phyloP scores from a whole-genome alignment of 2,329 filamentous ascomycete genomes.

The Clonostachys chloroleuca region DNA sequence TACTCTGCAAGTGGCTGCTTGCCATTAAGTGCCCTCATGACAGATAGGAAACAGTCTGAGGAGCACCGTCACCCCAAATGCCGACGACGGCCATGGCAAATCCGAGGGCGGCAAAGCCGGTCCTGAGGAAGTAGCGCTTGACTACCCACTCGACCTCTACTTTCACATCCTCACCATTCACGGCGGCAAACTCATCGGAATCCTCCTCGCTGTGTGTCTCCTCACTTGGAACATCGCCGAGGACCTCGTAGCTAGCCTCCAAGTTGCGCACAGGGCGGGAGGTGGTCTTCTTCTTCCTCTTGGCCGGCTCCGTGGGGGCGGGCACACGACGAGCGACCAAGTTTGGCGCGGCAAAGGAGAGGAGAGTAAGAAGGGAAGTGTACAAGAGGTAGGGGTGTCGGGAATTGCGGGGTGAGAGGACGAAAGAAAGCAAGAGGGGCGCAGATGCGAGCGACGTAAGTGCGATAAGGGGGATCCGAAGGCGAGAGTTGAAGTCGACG shows the following conservation, averaged over 20 bases:
- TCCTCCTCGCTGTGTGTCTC: slow-evolving; percentile 37
- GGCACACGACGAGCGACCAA: slow-evolving; percentile 32
- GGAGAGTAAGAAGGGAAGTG: slow-evolving; percentile 65
- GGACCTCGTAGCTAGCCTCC: slow-evolving; percentile 70
- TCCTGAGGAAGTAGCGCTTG: slow-evolving; percentile 48
- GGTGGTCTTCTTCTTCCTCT: slow-evolving; percentile 14
- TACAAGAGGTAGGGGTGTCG: slow-evolving; percentile 90
- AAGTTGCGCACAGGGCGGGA: slow-evolving; percentile 37
- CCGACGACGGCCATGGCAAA: slow-evolving; percentile 60
- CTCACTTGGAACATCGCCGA: slow-evolving; percentile 49
- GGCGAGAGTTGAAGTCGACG: slow-evolving; percentile 57
- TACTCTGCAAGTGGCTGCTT: too few species aligned
- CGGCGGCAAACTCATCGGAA: slow-evolving; percentile 33
- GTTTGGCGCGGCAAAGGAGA: slow-evolving; percentile 52
- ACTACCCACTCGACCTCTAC: slow-evolving; percentile 50
- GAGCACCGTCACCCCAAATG: slow-evolving; percentile 60
- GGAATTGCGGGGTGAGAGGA: slow-evolving; percentile 66
- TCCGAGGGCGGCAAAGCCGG: slow-evolving; percentile 46
- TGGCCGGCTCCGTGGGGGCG: slow-evolving; percentile 17
- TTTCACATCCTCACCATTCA: slow-evolving; percentile 61
- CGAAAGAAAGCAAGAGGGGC: slow-evolving; percentile 73
- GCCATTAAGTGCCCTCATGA: slow-evolving; percentile 11
- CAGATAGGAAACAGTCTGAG: slow-evolving; percentile 23
- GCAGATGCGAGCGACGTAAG: slow-evolving; percentile 66
- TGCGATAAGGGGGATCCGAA: slow-evolving; percentile 60